Base-by-base conservation (phyloP, 2,329 filamentous ascomycete species). In the Claviceps cyperi region DNA sequence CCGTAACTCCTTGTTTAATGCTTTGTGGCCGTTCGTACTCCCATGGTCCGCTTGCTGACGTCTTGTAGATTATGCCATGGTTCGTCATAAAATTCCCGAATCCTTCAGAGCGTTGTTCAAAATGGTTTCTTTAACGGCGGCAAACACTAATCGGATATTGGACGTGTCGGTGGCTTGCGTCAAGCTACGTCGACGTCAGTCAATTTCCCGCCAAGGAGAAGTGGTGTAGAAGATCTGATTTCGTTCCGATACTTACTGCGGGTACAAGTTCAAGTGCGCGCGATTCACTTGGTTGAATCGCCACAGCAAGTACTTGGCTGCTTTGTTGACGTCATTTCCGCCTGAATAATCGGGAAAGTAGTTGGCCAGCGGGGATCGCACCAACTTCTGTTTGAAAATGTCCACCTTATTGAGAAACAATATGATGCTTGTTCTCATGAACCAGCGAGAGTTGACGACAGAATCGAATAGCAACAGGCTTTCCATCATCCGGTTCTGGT, bases 391-490 rank as follows among this genome's bases (percentile, higher is more conserved):
- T 66, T 92, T 91, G 76, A 98, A 98, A 52, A 98, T 80, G 71
- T 98, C 92, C 58, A 98, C 92, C 68, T 98, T 98, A 74, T 98
- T 98, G 54, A 98, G 76, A 71, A 98, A 98, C 51, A 98, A 75
- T 62, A 98, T 97, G 63, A 98, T 98, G 64, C 90, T 96, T 13
- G 92, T 98, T 59, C 92, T 78, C 85, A 97, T 94, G 69, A 98
- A 98, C 92, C 92, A 98, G 59, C 92, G 78, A 35, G 92, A 97
- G 69, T 98, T 98, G 58, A 98, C 92, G 4, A 98, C 92, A 1
- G 91, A 97, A 68, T 98, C 92, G 65, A 98, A 98, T 4, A 98
- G 77, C 15, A 97, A 80, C 48, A 98, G 69, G 62, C 89, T 95
- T 68, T 98, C 92, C 88, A 97, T 95, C 92, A 98, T 98, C 55